Evolutionary conservation across 345 rosid genomes (phyloP).

Genomic region (Cardamine resedifolia): DNA sequence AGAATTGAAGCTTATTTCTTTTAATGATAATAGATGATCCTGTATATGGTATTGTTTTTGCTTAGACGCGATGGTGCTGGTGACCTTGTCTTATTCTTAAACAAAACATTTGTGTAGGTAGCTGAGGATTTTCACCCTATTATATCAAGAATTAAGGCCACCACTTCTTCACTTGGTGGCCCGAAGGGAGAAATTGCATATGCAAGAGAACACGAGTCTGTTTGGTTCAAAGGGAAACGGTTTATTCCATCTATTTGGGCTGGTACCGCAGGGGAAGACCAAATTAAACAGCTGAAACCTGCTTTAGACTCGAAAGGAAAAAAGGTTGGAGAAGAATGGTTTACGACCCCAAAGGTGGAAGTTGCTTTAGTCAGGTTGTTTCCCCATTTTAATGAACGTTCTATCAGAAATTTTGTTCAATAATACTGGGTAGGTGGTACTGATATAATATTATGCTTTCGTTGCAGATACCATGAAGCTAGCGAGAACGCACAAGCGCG

Average conservation of each 20-base stretch:
- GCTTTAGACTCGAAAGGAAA: slow-evolving; percentile 89
- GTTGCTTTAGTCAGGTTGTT: slow-evolving; percentile 69
- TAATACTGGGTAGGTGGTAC: neutral
- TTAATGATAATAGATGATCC: neutral
- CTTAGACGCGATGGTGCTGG: neutral
- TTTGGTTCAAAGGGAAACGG: slow-evolving; percentile 93
- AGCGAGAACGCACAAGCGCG: slow-evolving; percentile 66
- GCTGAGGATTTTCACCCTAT: slow-evolving; percentile 84
- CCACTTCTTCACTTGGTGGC: slow-evolving; percentile 71
- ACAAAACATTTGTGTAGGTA: slow-evolving; percentile 47
- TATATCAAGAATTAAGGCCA: slow-evolving; percentile 72
- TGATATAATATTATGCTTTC: slow-evolving; percentile 12
- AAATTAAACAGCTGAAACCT: slow-evolving; percentile 86
- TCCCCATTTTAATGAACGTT: slow-evolving; percentile 3
- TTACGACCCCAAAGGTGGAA: slow-evolving; percentile 79
- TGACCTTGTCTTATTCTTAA: neutral
- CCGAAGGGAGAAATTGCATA: slow-evolving; percentile 84
- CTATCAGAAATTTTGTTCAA: neutral
- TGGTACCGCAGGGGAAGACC: slow-evolving; percentile 87
- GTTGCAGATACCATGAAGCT: slow-evolving; percentile 82
- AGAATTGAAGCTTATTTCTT: neutral
- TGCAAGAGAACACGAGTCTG: slow-evolving; percentile 90
- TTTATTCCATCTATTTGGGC: slow-evolving; percentile 83
- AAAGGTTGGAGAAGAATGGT: slow-evolving; percentile 99
- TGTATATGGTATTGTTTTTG: neutral